Conservation (phyloP, 306 rosid genomes). For the Alnus glutinosa region DNA sequence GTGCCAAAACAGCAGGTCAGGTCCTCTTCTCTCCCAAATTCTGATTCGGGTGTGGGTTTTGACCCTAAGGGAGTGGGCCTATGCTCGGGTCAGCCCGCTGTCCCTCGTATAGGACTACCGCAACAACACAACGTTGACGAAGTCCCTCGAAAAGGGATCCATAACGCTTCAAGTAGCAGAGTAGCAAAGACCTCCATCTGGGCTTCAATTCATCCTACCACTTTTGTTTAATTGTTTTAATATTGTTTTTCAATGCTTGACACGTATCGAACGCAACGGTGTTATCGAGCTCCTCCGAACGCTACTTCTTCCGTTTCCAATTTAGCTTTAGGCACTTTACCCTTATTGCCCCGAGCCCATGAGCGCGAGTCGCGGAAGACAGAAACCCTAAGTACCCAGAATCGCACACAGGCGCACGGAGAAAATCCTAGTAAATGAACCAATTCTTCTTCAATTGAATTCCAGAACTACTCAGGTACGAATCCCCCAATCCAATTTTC, state of each 20-base stretch:
- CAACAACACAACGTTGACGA: too few relatives aligned
- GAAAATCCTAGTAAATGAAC: not conserved
- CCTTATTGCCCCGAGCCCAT: not conserved
- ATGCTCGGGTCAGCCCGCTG: too few relatives aligned
- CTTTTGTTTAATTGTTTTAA: too few relatives aligned
- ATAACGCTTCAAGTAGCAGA: too few relatives aligned
- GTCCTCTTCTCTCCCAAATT: too few relatives aligned
- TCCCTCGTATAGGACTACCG: too few relatives aligned
- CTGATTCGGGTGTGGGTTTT: too few relatives aligned
- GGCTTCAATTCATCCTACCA: too few relatives aligned
- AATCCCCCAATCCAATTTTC: constrained; percentile 1
- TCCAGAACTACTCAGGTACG: constrained; percentile 19
- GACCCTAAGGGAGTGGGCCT: too few relatives aligned
- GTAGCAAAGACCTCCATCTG: too few relatives aligned
- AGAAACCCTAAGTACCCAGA: not conserved
- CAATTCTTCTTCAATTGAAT: not conserved
- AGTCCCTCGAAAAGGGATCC: too few relatives aligned
- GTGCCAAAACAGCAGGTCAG: too few relatives aligned
- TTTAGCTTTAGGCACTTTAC: not conserved
- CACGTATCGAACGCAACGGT: not conserved
- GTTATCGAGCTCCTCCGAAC: not conserved
- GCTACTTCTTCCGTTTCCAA: not conserved
- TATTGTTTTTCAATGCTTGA: not conserved
- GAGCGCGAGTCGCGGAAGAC: not conserved
- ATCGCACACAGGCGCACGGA: not conserved